Evolutionary conservation across 1,284 basidiomycete species (phyloP).

Genomic region (Fomitopsis palustris): DNA sequence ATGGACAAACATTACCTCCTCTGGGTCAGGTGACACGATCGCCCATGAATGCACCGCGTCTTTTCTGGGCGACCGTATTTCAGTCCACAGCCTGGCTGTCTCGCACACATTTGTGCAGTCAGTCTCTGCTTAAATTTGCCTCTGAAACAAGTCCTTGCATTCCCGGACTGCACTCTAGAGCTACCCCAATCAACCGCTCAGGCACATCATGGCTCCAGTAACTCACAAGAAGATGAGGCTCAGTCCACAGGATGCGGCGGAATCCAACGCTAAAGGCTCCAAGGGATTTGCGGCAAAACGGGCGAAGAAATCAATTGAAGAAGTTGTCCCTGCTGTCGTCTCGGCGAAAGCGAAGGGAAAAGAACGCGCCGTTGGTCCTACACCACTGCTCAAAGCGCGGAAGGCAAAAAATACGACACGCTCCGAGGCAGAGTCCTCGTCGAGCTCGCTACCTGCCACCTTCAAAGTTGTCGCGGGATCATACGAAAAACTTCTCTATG

Average conservation of each 20-base stretch:
- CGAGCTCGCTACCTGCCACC: conserved; percentile 37
- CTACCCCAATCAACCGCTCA: not conserved
- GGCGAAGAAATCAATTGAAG: not conserved
- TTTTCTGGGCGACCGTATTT: not conserved
- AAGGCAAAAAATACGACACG: conserved; percentile 2
- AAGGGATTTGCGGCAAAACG: no score
- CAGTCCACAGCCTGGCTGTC: no score
- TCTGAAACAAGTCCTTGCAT: no score
- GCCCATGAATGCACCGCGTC: no score
- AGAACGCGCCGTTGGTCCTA: conserved; percentile 12
- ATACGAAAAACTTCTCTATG: conserved; percentile 95
- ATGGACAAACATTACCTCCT: conserved; percentile 16
- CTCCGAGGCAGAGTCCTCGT: conserved; percentile 10
- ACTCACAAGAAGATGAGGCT: not conserved
- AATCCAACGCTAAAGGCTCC: no score
- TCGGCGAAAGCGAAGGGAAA: conserved; percentile 15
- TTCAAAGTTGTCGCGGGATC: conserved; percentile 91
- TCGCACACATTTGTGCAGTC: no score
- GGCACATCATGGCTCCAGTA: not conserved
- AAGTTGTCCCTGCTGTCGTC: conserved; percentile 4
- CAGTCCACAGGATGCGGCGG: not conserved
- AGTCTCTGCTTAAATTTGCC: no score
- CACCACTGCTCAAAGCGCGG: not conserved
- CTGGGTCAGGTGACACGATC: not conserved
- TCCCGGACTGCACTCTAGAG: not conserved